phyloP scores from a whole-genome alignment of 495 filamentous ascomycete genomes.

The Penicillium subrubescens region DNA sequence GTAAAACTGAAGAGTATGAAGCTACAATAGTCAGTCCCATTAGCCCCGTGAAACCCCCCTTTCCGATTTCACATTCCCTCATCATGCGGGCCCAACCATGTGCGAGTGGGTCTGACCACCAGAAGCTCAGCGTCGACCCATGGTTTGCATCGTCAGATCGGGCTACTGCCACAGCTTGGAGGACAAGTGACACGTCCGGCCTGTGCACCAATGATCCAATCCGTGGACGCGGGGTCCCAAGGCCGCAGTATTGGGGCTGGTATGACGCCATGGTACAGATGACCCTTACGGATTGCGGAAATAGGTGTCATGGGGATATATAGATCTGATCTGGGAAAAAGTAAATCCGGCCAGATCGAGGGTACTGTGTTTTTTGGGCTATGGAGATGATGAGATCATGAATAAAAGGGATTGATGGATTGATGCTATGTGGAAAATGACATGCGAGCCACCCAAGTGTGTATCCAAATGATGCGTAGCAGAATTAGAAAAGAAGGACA shows the following conservation, averaged over 20 bases:
- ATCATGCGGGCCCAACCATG: not conserved
- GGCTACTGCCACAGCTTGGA: slow-evolving; percentile 16
- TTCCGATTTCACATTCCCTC: not conserved
- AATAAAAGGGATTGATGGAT: not conserved
- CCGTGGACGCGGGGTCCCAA: slow-evolving; percentile 24
- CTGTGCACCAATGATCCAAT: not conserved
- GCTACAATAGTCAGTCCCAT: too few relatives aligned
- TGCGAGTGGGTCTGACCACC: slow-evolving; percentile 10
- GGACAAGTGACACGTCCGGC: slow-evolving; percentile 19
- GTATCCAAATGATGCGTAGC: not conserved
- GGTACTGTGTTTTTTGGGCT: not conserved
- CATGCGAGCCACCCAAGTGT: not conserved
- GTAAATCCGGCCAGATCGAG: not conserved
- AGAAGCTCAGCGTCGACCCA: slow-evolving; percentile 6
- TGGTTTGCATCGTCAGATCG: slow-evolving; percentile 17
- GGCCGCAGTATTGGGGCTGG: slow-evolving; percentile 22
- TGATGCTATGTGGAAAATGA: not conserved
- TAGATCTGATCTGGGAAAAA: not conserved
- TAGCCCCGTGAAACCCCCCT: not conserved
- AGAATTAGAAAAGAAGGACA: not conserved
- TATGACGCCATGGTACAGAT: slow-evolving; percentile 26
- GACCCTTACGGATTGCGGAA: not conserved
- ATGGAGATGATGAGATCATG: not conserved
- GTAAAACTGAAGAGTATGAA: not conserved
- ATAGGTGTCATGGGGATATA: slow-evolving; percentile 4